Evolutionary conservation across 139 green algal species (phyloP), one percentile per base, ranked within the genome.

Genomic region (Closterium sp.): DNA sequence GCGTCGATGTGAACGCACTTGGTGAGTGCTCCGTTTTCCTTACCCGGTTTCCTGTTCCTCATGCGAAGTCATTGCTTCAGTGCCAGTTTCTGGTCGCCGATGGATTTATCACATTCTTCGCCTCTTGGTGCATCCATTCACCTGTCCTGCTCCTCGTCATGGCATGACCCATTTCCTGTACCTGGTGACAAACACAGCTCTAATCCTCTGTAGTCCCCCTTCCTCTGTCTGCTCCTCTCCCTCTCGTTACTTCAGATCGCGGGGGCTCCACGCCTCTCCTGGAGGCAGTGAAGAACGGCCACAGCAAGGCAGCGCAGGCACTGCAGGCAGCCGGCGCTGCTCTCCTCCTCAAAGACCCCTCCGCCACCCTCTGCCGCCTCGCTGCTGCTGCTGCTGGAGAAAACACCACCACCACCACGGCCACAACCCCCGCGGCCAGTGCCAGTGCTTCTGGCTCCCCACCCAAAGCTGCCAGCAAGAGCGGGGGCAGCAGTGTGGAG

Each of bases 211-310:
- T 10, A 66, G 38, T 66, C 38, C 38, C 38, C 5, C 5, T 23
- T 33, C 21, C 4, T 32, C 7, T 33, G 21, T 10, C 30, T 7
- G 30, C n/a, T 86, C 2, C 83, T 32, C 83, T 32, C 30, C 83
- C 85, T 88, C 5, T 28, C n/a, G n/a, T n/a, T n/a, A n/a, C n/a
- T 88, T 8, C 85, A 88, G 85, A 88, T 33, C 33, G 33, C 10
- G 2, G 33, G n/a, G 85, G 85, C 33, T 30, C 33, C 85, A 88
- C 30, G 7, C 30, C 31, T 31, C 85, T 88, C n/a, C 85, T 88
- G 6, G 85, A 88, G 85, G 85, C 85, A 36, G 85, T 36, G n/a
- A 36, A 43, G 23, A 33, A 33, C 85, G 85, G 85, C 85, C n/a
- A 88, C 85, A 28, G 9, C 30, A 33, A 28, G 23, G 33, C 31